phyloP scores from a whole-genome alignment of 306 rosid species.

The Cicer judaicum region DNA sequence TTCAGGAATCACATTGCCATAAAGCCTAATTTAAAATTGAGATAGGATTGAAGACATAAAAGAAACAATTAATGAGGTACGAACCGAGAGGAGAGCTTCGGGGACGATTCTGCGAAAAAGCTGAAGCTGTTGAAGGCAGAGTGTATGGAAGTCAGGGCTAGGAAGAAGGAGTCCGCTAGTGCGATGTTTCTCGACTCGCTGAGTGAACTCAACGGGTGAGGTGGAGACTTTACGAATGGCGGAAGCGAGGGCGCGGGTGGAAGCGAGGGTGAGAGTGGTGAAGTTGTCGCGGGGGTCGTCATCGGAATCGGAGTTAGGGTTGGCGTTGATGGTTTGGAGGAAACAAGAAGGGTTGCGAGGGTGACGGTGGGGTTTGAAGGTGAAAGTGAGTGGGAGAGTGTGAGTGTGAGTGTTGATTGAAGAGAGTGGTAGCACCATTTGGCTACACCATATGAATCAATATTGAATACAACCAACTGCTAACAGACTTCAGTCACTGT shows the following conservation, averaged over 20 bases:
- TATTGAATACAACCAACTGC: not conserved
- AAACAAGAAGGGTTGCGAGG: constrained; percentile 46
- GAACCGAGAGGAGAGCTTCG: constrained; percentile 76
- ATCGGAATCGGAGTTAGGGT: constrained; percentile 49
- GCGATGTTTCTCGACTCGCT: constrained; percentile 56
- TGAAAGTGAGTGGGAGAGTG: constrained; percentile 17
- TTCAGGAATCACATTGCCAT: not conserved
- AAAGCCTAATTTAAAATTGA: not conserved
- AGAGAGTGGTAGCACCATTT: constrained; percentile 47
- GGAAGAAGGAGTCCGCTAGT: constrained; percentile 67
- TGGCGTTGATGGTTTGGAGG: constrained; percentile 56
- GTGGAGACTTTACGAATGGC: constrained; percentile 79
- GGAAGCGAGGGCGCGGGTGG: constrained; percentile 78
- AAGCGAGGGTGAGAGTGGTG: constrained; percentile 54
- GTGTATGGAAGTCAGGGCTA: constrained; percentile 75
- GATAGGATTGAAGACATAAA: not conserved
- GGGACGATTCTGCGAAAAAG: constrained; percentile 87
- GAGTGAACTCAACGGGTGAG: constrained; percentile 81
- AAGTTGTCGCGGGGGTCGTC: constrained; percentile 33
- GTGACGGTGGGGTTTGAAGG: constrained; percentile 35
- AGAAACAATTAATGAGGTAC: not conserved
- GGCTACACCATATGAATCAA: not conserved
- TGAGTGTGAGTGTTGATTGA: constrained; percentile 41
- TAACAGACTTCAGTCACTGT: constrained; percentile 1
- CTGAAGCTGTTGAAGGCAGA: constrained; percentile 73